Percentiles rank a stretch among this genome's conserved stretches.
Conservation (phyloP, 2,329 filamentous ascomycete species). For the Ophiostoma australiae region DNA sequence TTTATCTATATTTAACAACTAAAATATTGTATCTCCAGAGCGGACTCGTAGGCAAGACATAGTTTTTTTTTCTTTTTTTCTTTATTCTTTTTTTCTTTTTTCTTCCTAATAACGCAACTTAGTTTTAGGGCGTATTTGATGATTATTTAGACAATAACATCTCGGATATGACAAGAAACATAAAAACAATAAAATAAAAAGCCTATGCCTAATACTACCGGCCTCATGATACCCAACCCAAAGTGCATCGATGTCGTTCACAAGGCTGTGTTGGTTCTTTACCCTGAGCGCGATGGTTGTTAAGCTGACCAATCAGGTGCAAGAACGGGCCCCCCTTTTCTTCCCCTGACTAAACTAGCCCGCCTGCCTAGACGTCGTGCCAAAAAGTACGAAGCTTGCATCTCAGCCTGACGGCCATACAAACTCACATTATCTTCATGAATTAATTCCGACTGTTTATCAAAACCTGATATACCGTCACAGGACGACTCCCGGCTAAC, state of each 20-base stretch:
- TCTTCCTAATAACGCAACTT: not conserved
- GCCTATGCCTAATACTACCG: not conserved
- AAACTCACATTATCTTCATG: not conserved
- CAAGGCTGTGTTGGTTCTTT: conserved; percentile 11
- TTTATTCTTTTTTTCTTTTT: not conserved
- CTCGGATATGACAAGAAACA: too few species aligned
- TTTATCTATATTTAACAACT: too few species aligned
- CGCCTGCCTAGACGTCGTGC: conserved; percentile 8
- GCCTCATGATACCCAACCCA: not conserved
- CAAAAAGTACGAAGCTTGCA: conserved; percentile 8
- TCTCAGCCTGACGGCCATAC: not conserved
- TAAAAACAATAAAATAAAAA: not conserved
- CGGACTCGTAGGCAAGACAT: too few species aligned
- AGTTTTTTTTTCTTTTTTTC: not conserved
- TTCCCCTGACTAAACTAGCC: conserved; percentile 16
- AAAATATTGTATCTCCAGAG: too few species aligned
- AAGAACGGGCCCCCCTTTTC: not conserved
- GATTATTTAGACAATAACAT: not conserved
- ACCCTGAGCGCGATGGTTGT: not conserved
- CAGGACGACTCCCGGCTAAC: not conserved
- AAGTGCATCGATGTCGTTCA: not conserved
- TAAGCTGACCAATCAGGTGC: not conserved
- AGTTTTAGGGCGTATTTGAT: not conserved
- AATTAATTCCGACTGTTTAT: not conserved
- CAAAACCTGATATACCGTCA: not conserved